Evolutionary conservation across 2,329 filamentous ascomycete species (phyloP).

Genomic region (Pseudogymnoascus verrucosus): DNA sequence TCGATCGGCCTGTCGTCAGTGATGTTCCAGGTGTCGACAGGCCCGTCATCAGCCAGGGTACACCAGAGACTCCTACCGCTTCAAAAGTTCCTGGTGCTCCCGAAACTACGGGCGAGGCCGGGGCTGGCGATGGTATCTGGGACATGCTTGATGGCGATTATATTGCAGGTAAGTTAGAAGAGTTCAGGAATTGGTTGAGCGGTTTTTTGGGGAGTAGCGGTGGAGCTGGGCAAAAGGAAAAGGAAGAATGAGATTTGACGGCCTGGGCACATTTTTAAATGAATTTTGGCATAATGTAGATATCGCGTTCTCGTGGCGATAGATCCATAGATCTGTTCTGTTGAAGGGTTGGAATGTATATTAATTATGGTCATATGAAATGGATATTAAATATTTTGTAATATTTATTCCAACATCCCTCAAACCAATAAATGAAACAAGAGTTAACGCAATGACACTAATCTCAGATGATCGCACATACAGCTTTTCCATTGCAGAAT

Average conservation of each 20-base stretch:
- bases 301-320: neutral
- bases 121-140: constrained; percentile 14
- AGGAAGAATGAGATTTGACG: neutral
- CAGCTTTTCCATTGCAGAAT: no score
- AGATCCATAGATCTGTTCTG: neutral
- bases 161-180: constrained; percentile 40
- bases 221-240: neutral
- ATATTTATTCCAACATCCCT: neutral
- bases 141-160: constrained; percentile 35
- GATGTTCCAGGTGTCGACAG: constrained; percentile 7
- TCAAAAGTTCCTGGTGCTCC: constrained; percentile 2
- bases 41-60: neutral
- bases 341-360: neutral
- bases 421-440: no score
- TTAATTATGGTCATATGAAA: neutral
- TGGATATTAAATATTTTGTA: neutral
- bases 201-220: neutral
- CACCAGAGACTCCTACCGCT: neutral
- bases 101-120: constrained; percentile 14
- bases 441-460: no score
- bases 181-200: constrained; percentile 28
- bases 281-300: neutral
- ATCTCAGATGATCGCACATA: no score
- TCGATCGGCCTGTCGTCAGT: constrained; percentile 15
- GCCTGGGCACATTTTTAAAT: neutral